These are phyloP conservation scores for Ordospora colligata DNA, from an alignment of 371 early-diverging fungal genomes.

Conservation along the genomic window DNA sequence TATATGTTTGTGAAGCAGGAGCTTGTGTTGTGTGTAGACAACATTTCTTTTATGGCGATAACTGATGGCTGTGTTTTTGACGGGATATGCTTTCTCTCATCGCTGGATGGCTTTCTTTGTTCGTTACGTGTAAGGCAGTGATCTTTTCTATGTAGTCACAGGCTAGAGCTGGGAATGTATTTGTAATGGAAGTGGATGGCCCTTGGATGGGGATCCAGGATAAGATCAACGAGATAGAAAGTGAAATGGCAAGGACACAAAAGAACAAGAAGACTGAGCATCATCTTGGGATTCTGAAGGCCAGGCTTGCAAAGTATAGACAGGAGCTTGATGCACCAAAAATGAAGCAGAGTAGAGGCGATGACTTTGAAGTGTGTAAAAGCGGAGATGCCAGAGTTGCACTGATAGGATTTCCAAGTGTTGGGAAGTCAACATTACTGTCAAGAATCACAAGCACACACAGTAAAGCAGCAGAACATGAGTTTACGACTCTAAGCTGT, in stretches of 20 bases:
- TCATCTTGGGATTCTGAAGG: conserved; percentile 58
- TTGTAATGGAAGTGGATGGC: background rate
- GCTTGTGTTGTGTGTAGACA: conserved; percentile 39
- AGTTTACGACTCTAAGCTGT: conserved; percentile 58
- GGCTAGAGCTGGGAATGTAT: background rate
- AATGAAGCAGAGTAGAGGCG: conserved; percentile 16
- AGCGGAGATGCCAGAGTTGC: conserved; percentile 57
- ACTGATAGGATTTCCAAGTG: conserved; percentile 59
- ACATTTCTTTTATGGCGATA: conserved; percentile 51
- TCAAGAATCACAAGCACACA: conserved; percentile 56
- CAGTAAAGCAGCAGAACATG: conserved; percentile 58
- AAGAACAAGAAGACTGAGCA: conserved; percentile 60
- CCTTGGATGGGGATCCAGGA: conserved; percentile 56
- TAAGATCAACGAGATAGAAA: conserved; percentile 59
- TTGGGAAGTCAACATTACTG: conserved; percentile 58
- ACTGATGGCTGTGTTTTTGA: conserved; percentile 50
- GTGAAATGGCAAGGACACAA: conserved; percentile 59
- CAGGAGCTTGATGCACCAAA: conserved; percentile 51
- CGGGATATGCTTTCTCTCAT: conserved; percentile 27
- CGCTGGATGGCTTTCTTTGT: conserved; percentile 53
- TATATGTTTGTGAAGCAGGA: conserved; percentile 45
- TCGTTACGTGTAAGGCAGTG: background rate
- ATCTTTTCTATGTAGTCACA: background rate
- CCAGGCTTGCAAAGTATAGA: conserved; percentile 55
- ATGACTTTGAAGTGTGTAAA: conserved; percentile 56